These are phyloP conservation scores for Aspergillus versicolor DNA, from an alignment of 2,329 filamentous ascomycete species.

Conservation along the genomic window DNA sequence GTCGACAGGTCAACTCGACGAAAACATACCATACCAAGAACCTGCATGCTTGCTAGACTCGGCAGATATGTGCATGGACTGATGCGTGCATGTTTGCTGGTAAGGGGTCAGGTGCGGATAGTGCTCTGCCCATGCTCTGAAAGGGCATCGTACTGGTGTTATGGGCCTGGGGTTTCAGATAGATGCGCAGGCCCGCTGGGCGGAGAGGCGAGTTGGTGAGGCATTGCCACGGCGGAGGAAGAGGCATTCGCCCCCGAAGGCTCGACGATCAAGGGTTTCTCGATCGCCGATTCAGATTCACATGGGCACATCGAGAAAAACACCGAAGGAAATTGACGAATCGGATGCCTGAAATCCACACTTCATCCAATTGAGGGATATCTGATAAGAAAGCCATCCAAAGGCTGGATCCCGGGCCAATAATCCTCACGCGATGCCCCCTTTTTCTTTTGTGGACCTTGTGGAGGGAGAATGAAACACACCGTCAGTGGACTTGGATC, in stretches of 20 bases:
- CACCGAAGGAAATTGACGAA: constrained; percentile 1
- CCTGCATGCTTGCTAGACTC: background rate
- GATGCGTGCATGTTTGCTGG: background rate
- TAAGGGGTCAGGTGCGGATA: background rate
- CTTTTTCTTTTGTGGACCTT: constrained; percentile 4
- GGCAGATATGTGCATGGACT: background rate
- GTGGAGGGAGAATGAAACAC: constrained; percentile 7
- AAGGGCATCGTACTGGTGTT: background rate
- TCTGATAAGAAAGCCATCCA: background rate
- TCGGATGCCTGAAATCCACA: background rate
- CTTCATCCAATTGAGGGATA: background rate
- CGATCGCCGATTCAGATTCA: background rate
- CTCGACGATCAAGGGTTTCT: background rate
- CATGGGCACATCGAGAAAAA: background rate
- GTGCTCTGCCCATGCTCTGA: background rate
- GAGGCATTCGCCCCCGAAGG: background rate
- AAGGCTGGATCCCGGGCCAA: background rate
- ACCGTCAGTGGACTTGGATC: constrained; percentile 3
- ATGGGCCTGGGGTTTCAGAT: background rate
- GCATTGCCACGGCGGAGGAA: background rate
- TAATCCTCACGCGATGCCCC: background rate
- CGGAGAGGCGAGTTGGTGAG: background rate
- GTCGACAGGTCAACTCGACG: constrained; percentile 3
- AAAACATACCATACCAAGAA: background rate
- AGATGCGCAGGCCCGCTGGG: too few relatives aligned